These are phyloP conservation scores for Cardamine chenopodiifolia DNA, from an alignment of 345 rosid genomes.

Conservation along the genomic window DNA sequence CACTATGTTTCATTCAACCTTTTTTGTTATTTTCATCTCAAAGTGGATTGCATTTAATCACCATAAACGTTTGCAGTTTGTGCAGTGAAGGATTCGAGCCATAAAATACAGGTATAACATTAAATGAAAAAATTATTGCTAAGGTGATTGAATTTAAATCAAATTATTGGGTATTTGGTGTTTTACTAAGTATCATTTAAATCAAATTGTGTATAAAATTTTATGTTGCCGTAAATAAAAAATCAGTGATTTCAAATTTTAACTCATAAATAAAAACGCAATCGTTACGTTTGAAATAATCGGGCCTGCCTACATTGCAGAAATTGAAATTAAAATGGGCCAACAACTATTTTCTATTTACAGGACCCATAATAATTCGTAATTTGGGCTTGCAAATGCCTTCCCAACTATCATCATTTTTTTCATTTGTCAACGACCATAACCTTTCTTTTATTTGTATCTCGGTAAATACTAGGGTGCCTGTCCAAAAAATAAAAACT, in stretches of 20 bases:
- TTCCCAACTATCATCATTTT: neutral
- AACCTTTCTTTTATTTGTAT: too few relatives aligned
- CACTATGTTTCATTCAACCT: neutral
- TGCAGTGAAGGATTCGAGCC: neutral
- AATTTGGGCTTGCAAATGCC: slow-evolving; percentile 8
- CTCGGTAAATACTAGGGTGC: neutral
- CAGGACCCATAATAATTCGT: neutral
- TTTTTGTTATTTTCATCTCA: neutral
- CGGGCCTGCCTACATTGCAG: neutral
- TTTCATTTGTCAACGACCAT: too few relatives aligned
- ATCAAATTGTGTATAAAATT: neutral
- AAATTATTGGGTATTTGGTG: neutral
- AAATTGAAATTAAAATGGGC: neutral
- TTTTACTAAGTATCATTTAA: neutral
- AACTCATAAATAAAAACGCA: neutral
- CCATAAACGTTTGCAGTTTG: neutral
- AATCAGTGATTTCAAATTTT: neutral
- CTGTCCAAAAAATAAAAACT: too few relatives aligned
- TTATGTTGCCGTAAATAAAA: neutral
- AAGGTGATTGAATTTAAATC: neutral
- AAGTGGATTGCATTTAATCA: neutral
- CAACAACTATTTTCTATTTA: neutral
- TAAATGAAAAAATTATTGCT: neutral
- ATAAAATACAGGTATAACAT: neutral
- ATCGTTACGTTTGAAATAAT: neutral